Base-by-base conservation (phyloP, 1,284 basidiomycete genomes). In the Trichosporon asahii region DNA sequence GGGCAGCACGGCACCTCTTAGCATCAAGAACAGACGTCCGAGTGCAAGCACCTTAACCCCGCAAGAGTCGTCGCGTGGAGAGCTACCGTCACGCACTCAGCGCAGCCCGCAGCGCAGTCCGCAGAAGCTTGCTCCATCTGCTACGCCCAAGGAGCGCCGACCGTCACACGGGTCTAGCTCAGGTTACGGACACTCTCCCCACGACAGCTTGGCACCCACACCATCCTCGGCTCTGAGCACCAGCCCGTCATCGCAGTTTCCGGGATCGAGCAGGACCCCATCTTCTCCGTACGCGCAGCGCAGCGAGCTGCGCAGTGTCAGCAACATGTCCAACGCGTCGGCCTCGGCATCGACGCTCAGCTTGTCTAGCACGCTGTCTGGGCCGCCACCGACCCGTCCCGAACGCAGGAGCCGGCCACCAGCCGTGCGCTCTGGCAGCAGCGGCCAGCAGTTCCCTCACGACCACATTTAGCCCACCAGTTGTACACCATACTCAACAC, bases 1-100 rank as follows among this genome's bases (percentile, higher is more conserved):
- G 11, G 70, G 70, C 23, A 64, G 53, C 21, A 76, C 75, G 1
- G 71, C 72, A 1, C 75, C 75, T 7, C 71, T 76, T 11, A 60
- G 70, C 7, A 70, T 74, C 46, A 67, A 65, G 63, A 64, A 66
- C 23, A 63, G 70, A 4, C 70, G 67, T 5, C 65, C 65, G 44
- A 66, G 49, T 14, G 57, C 15, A n/a, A 61, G 27, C 29, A 31
- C 27, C 14, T 9, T 31, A 8, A 31, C 27, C 11, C 29, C 57
- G 8, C 18, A 29, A 8, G 57, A 61, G 15, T 31, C 57, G 27
- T 31, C 57, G 18, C 57, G 29, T 7, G 27, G 21, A 4, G 57
- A 61, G 3, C 7, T 15, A 3, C 57, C 29, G 57, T 31, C 57
- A 15, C 31, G 27, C 18, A 8, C 57, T 2, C 27, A 31, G 18